These are phyloP conservation scores for Stephania cephalantha DNA, from an alignment of 164 flowering plant genomes.

Conservation along the genomic window DNA sequence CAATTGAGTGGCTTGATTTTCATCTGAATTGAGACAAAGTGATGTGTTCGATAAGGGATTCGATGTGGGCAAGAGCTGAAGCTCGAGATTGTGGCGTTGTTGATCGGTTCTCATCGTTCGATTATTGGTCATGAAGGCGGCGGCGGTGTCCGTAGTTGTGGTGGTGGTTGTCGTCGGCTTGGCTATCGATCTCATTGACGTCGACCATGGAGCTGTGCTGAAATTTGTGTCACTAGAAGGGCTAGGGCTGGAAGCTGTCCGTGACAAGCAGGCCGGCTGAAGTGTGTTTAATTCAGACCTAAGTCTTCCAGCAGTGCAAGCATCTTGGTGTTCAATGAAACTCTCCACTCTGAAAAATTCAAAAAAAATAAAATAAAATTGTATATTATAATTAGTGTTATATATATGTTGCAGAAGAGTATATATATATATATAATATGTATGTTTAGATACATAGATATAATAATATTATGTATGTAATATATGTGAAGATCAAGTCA, in stretches of 20 bases:
- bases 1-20: conserved; percentile 47
- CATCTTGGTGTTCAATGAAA: conserved; percentile 93
- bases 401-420: neutral
- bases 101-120: neutral
- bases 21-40: conserved; percentile 24
- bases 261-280: conserved; percentile 51
- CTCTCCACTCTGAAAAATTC: conserved; percentile 70
- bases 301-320: conserved; percentile 56
- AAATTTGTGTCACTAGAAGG: conserved; percentile 75
- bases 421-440: neutral
- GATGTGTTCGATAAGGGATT: conserved; percentile 19
- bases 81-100: conserved; percentile 51
- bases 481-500: neutral
- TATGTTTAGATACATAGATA: no score
- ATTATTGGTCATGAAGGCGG: neutral
- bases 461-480: no score
- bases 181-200: conserved; percentile 20
- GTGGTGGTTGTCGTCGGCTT: conserved; percentile 21
- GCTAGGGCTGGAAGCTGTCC: conserved; percentile 76
- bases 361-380: neutral
- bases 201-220: conserved; percentile 40
- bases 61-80: conserved; percentile 50
- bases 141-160: neutral
- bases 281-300: conserved; percentile 37
- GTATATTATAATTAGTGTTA: neutral